These are phyloP conservation scores for Lachancea dasiensis DNA, from an alignment of 805 yeast species.

Conservation along the genomic window DNA sequence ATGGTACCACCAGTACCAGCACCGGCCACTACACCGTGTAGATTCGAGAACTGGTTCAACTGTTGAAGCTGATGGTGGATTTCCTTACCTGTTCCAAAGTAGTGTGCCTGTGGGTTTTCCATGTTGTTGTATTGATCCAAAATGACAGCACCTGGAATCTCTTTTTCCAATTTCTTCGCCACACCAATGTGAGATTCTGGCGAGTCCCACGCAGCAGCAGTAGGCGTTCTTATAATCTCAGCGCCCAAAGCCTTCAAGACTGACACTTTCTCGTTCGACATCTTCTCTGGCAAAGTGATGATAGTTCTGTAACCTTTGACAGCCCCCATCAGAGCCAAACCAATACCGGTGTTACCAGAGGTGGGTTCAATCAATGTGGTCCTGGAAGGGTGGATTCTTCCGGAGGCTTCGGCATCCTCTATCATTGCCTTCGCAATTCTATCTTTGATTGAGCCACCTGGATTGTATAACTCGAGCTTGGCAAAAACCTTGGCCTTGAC, in stretches of 20 bases:
- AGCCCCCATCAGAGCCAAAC: conserved; percentile 81
- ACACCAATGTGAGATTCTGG: conserved; percentile 91
- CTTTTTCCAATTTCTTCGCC: conserved; percentile 71
- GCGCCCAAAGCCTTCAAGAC: conserved; percentile 87
- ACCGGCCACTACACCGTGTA: conserved; percentile 77
- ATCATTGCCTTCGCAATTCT: conserved; percentile 85
- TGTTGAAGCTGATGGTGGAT: conserved; percentile 69
- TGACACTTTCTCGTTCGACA: conserved; percentile 86
- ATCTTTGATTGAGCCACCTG: conserved; percentile 88
- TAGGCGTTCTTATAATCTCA: conserved; percentile 85
- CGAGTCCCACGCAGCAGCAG: conserved; percentile 89
- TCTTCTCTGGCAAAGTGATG: conserved; percentile 84
- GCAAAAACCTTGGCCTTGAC: conserved; percentile 67
- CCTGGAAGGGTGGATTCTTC: conserved; percentile 72
- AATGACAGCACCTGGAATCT: conserved; percentile 78
- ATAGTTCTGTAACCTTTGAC: conserved; percentile 82
- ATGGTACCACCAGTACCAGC: conserved; percentile 95
- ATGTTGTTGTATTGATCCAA: conserved; percentile 76
- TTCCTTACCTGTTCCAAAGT: conserved; percentile 77
- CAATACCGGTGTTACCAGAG: conserved; percentile 89
- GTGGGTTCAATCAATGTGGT: conserved; percentile 84
- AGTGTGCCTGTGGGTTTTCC: conserved; percentile 80
- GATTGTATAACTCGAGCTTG: conserved; percentile 76
- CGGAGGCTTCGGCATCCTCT: conserved; percentile 73
- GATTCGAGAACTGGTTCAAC: conserved; percentile 41